Base-by-base conservation (phyloP, 2,329 filamentous ascomycete genomes). In the Xylaria sp. region DNA sequence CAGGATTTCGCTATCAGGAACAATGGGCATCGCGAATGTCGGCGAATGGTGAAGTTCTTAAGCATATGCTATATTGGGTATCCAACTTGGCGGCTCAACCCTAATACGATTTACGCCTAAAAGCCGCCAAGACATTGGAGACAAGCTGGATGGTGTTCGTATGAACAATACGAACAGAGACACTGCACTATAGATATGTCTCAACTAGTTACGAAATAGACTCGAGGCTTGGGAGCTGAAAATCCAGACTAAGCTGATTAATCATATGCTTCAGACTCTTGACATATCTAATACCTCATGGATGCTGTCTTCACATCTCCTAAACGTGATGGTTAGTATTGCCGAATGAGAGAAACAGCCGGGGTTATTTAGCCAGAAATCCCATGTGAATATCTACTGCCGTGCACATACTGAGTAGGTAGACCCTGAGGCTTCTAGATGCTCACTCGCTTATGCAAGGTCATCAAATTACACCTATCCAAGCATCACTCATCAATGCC, bases 381-480 rank as follows among this genome's bases (percentile, higher is more conserved):
- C 25, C 23, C 25, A 10, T 65, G 48, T n/a, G 41, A 15, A 44
- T 44, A 18, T 41, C n/a, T 28, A 37, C 3, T 52, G 15, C n/a
- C 2, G 28, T 3, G 44, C 32, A 44, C 6, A 15, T 8, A n/a
- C n/a, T n/a, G n/a, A n/a, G n/a, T n/a, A 15, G 10, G 25, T 32
- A 56, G 51, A 10, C 37, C 37, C 54, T 39, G 54, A 50, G 52
- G 52, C 28, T 44, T 37, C 54, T 46, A 51, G 62, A 64, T 56
- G 23, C 37, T 39, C 48, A 50, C 58, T 51, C 48, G 56, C 58
- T 51, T 44, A 68, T 39, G 50, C 55, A 51, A 32, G 60, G 39
- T 52, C 28, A 55, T 46, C 50, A 34, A 60, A 37, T 57, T 62
- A 41, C 58, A n/a, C 25, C 32, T 52, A 59, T 65, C 7, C 18